Base-by-base conservation (phyloP, 2,329 filamentous ascomycete genomes). In the Canariomyces notabilis region DNA sequence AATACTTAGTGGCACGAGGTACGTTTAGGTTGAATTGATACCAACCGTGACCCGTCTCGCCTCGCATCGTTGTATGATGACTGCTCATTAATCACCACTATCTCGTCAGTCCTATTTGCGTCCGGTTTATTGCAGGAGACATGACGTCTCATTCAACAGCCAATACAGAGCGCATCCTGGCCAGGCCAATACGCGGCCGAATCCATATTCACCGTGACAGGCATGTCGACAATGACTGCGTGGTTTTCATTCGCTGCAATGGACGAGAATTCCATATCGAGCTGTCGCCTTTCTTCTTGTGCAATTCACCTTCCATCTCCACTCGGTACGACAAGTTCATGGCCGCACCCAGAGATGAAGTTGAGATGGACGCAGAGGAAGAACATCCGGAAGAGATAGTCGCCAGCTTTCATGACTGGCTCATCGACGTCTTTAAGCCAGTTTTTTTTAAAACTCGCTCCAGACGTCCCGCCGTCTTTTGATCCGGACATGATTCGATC, bases 221-320 rank as follows among this genome's bases (percentile, higher is more conserved):
- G n/a, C n/a, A n/a, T n/a, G n/a, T n/a, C 21, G 36, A 36, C 21
- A 44, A 51, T 35, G 48, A 51, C 40, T 51, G 41, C 33, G 46
- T 51, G 37, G 46, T 46, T 41, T 51, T 41, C 26, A 51, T 51
- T 42, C 48, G 48, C 44, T 51, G 48, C 41, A 51, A 51, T 37
- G 48, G 48, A 21, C 31, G 44, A 44, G 44, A 44, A 33, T 48
- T 51, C 20, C 41, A 44, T 12, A 45, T 51, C 31, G 40, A 48
- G 22, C 38, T 51, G 44, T 48, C 48, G 20, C 44, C 48, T n/a
- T 44, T 45, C 36, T 51, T 39, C 33, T 16, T 51, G 29, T 42
- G 44, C 44, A 33, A 48, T 37, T 51, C 48, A 19, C 48, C 44
- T 38, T 32, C 39, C 41, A 18, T 45, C 26, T 42, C 46, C 26